Evolutionary conservation across 2,329 filamentous ascomycete genomes (phyloP).

Genomic region (Aulographum hederae): DNA sequence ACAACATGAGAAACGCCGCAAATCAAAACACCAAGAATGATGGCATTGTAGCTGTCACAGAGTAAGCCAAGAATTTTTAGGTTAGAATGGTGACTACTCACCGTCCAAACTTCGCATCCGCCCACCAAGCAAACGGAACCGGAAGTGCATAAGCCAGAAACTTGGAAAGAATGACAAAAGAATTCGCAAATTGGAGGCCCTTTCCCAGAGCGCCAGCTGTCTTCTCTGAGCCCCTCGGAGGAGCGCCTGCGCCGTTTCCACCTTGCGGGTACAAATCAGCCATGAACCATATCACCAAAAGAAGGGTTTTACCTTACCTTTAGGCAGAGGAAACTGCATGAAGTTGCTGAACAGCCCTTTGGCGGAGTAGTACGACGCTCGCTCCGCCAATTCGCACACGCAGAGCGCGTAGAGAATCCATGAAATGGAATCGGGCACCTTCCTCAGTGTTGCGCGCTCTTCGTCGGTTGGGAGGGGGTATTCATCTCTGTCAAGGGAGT

Average conservation of each 20-base stretch:
- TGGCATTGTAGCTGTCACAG: too few species aligned
- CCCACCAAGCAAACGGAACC: constrained; percentile 25
- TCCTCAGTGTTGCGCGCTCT: constrained; percentile 26
- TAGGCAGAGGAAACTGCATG: constrained; percentile 40
- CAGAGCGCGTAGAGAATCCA: constrained; percentile 37
- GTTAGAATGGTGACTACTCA: too few species aligned
- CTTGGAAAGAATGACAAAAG: constrained; percentile 34
- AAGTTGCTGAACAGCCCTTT: constrained; percentile 41
- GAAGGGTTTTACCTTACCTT: constrained; percentile 3
- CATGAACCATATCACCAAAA: neutral
- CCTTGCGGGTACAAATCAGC: constrained; percentile 5
- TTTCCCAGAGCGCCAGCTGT: constrained; percentile 38
- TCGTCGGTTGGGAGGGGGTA: constrained; percentile 25
- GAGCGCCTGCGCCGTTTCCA: constrained; percentile 17
- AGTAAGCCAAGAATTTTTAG: too few species aligned
- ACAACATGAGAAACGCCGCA: constrained; percentile 19
- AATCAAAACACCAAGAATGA: too few species aligned
- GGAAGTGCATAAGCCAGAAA: constrained; percentile 41
- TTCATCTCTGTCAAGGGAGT: too few species aligned
- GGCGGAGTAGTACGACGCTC: constrained; percentile 41
- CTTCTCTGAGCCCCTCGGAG: constrained; percentile 12
- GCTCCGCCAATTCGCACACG: constrained; percentile 40
- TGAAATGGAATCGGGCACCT: constrained; percentile 32
- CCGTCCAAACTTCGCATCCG: constrained; percentile 24
- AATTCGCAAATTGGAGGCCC: constrained; percentile 35